These are phyloP conservation scores for Cenococcum geophilum DNA, from an alignment of 495 filamentous ascomycete genomes.

Conservation along the genomic window DNA sequence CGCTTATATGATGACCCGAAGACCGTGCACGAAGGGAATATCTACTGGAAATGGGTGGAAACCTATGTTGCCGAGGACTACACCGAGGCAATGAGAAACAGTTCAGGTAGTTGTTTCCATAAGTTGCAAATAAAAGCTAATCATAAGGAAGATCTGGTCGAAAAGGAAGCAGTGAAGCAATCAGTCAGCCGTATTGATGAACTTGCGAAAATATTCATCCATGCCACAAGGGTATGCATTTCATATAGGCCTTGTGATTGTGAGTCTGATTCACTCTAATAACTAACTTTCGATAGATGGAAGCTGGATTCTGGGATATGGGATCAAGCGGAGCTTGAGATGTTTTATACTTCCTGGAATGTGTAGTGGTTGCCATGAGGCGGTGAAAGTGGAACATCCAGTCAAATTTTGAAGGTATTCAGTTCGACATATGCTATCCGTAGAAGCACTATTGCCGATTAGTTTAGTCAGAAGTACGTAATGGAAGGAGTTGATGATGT, in stretches of 20 bases:
- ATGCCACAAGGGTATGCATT: slow-evolving; percentile 63
- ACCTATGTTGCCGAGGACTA: slow-evolving; percentile 81
- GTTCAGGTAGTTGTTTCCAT: slow-evolving; percentile 48
- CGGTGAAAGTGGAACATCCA: no score
- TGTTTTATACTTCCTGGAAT: not conserved
- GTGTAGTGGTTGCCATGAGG: no score
- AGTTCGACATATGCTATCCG: no score
- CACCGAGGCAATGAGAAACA: slow-evolving; percentile 56
- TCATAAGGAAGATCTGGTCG: slow-evolving; percentile 54
- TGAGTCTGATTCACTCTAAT: not conserved
- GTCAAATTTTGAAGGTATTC: no score
- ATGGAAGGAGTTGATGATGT: no score
- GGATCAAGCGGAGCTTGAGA: slow-evolving; percentile 36
- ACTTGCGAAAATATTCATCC: slow-evolving; percentile 73
- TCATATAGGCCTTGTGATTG: no score
- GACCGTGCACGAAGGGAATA: slow-evolving; percentile 58
- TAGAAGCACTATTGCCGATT: no score
- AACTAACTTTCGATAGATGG: slow-evolving; percentile 52
- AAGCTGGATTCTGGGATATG: slow-evolving; percentile 87
- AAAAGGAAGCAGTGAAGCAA: slow-evolving; percentile 61
- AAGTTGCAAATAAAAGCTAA: slow-evolving; percentile 26
- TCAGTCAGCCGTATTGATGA: slow-evolving; percentile 72
- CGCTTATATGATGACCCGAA: slow-evolving; percentile 54
- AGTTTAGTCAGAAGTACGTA: no score
- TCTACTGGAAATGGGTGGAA: slow-evolving; percentile 86